Conservation (phyloP, 2,329 filamentous ascomycete species). For the Elsinoe batatas region DNA sequence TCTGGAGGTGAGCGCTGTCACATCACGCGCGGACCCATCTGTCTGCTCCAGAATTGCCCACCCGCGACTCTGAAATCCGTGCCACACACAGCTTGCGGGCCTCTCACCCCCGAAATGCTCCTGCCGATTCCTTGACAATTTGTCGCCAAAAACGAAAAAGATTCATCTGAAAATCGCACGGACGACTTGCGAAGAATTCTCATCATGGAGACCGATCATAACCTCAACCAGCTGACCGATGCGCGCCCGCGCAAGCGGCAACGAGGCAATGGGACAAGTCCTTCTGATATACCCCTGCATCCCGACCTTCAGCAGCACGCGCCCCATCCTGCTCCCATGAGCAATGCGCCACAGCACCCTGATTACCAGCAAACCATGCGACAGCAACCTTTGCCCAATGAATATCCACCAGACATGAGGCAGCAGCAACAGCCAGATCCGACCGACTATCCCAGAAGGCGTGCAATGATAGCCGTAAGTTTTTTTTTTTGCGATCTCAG, state of each 20-base stretch:
- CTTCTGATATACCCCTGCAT: slow-evolving; percentile 1
- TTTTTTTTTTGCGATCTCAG: not conserved
- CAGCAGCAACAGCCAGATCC: slow-evolving; percentile 16
- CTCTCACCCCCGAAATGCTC: not conserved
- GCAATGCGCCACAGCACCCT: not conserved
- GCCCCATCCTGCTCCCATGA: not conserved
- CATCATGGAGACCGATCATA: not conserved
- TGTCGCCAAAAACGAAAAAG: not conserved
- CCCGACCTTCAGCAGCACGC: slow-evolving; percentile 6
- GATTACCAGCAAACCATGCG: not conserved
- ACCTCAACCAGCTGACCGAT: not conserved
- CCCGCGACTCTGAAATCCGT: too few species aligned
- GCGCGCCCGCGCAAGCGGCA: slow-evolving; percentile 9
- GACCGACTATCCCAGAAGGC: slow-evolving; percentile 25
- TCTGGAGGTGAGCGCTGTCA: too few species aligned
- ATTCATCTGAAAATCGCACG: not conserved
- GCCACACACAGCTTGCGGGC: not conserved
- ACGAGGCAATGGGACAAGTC: not conserved
- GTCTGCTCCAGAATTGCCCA: too few species aligned
- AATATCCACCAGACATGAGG: slow-evolving; percentile 16
- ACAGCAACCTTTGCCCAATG: slow-evolving; percentile 1
- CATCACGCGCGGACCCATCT: too few species aligned
- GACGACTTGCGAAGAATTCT: not conserved
- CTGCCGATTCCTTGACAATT: not conserved
- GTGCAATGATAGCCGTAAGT: slow-evolving; percentile 24